phyloP scores from a whole-genome alignment of 805 yeast genomes.

The Saturnispora kantuleensis region DNA sequence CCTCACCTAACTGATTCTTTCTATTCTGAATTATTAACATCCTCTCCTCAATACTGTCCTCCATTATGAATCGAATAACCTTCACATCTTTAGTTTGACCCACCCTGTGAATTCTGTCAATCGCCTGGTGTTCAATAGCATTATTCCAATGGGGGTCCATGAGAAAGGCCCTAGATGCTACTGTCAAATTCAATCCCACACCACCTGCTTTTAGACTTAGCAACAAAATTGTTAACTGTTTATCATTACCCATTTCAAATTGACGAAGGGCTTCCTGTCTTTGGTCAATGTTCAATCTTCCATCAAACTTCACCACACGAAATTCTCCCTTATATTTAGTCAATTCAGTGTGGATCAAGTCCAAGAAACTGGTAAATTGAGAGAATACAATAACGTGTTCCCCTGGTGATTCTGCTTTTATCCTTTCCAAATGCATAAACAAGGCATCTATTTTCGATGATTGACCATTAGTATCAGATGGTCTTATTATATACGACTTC shows the following conservation, averaged over 20 bases:
- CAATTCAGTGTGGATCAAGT: conserved; percentile 59
- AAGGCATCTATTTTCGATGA: conserved; percentile 72
- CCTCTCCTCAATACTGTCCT: conserved; percentile 75
- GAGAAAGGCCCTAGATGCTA: conserved; percentile 75
- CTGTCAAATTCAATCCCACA: conserved; percentile 80
- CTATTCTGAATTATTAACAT: conserved; percentile 84
- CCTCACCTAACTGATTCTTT: conserved; percentile 73
- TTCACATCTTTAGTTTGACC: conserved; percentile 71
- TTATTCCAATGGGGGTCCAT: conserved; percentile 99
- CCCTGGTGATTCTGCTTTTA: conserved; percentile 47
- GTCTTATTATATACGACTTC: conserved; percentile 25
- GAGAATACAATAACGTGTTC: conserved; percentile 83
- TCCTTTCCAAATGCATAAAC: conserved; percentile 42
- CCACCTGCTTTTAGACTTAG: conserved; percentile 89
- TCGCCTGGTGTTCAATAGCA: conserved; percentile 83
- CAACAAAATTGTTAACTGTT: conserved; percentile 38
- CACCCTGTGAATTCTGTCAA: conserved; percentile 82
- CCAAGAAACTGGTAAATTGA: conserved; percentile 78
- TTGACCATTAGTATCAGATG: conserved; percentile 41
- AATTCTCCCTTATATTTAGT: conserved; percentile 36
- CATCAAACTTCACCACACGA: conserved; percentile 66
- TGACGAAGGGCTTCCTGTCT: conserved; percentile 50
- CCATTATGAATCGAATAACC: conserved; percentile 72
- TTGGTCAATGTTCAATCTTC: conserved; percentile 57
- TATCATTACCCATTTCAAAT: conserved; percentile 33